A percentile compares a stretch with the other conserved stretches of the same genome.
phyloP scores from a whole-genome alignment of 2,329 filamentous ascomycete species.

The Coniochaeta sp. region DNA sequence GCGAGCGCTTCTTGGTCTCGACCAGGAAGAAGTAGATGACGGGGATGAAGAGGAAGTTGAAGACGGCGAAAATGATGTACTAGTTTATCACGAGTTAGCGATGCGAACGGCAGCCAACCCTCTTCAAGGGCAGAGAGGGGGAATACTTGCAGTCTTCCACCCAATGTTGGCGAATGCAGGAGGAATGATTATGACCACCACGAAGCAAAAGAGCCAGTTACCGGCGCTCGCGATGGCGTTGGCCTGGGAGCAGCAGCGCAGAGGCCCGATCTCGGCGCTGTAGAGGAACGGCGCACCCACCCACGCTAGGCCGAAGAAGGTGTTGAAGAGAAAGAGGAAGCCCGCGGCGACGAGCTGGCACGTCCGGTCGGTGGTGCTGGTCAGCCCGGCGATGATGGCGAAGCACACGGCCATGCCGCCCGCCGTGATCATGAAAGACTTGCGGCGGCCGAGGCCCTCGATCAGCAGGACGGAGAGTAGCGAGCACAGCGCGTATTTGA shows the following conservation, averaged over 20 bases:
- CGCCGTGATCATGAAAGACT: constrained; percentile 34
- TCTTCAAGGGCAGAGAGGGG: background rate
- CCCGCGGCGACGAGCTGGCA: constrained; percentile 41
- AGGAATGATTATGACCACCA: constrained; percentile 55
- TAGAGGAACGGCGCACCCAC: constrained; percentile 56
- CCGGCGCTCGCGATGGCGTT: constrained; percentile 51
- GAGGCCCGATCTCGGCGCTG: constrained; percentile 46
- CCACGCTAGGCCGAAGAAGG: constrained; percentile 60
- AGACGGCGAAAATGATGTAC: constrained; percentile 13
- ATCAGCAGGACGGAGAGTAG: constrained; percentile 45
- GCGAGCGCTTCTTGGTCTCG: constrained; percentile 6
- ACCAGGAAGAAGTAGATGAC: constrained; percentile 8
- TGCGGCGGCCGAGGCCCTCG: constrained; percentile 37
- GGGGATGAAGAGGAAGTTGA: constrained; percentile 9
- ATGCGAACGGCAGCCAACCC: background rate
- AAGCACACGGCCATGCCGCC: constrained; percentile 56
- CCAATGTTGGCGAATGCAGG: constrained; percentile 52
- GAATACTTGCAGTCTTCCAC: constrained; percentile 22
- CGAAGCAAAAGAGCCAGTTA: constrained; percentile 49
- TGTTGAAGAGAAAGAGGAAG: constrained; percentile 63
- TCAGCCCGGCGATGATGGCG: constrained; percentile 57
- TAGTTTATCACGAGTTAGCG: background rate
- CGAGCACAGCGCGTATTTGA: background rate
- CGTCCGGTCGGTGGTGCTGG: constrained; percentile 44
- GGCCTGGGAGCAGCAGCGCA: constrained; percentile 37